Evolutionary conservation across 1,284 basidiomycete genomes (phyloP).

Genomic region (Naganishia cerealis): DNA sequence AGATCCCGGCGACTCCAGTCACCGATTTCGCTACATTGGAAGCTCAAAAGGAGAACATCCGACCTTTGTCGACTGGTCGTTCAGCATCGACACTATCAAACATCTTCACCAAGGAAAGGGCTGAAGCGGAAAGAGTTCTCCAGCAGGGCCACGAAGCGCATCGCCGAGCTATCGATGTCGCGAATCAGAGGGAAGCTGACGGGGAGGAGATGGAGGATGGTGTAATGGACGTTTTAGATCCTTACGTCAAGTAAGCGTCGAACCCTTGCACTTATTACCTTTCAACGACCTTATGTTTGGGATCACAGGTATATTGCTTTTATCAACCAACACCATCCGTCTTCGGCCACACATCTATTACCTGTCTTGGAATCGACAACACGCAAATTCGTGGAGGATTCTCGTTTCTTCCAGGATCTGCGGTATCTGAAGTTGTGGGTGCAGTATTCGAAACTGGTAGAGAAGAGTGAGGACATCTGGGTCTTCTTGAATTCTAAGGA

Average conservation of each 20-base stretch:
- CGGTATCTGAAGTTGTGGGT: constrained; percentile 88
- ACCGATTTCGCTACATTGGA: constrained; percentile 58
- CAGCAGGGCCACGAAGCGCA: constrained; percentile 54
- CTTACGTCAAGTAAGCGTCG: constrained; percentile 53
- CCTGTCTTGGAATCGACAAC: constrained; percentile 75
- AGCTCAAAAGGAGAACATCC: constrained; percentile 64
- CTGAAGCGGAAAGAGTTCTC: constrained; percentile 53
- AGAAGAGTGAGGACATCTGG: constrained; percentile 65
- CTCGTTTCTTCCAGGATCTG: constrained; percentile 77
- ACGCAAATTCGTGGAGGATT: constrained; percentile 73
- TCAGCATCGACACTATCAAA: constrained; percentile 60
- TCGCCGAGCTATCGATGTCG: constrained; percentile 51
- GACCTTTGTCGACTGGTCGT: constrained; percentile 59
- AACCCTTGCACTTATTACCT: constrained; percentile 19
- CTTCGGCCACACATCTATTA: constrained; percentile 67
- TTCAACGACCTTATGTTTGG: constrained; percentile 37
- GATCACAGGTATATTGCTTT: constrained; percentile 48
- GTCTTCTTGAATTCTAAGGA: constrained; percentile 72
- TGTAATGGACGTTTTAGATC: constrained; percentile 55
- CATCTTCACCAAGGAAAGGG: constrained; percentile 51
- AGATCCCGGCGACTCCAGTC: constrained; percentile 43
- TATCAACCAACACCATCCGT: constrained; percentile 60
- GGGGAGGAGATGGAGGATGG: constrained; percentile 62
- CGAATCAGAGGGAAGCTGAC: constrained; percentile 50
- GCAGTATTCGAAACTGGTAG: constrained; percentile 69